A percentile compares a stretch with the other conserved stretches of the same genome.
Conservation (phyloP, 2,329 filamentous ascomycete species). For the Ceratocystis harringtonii region DNA sequence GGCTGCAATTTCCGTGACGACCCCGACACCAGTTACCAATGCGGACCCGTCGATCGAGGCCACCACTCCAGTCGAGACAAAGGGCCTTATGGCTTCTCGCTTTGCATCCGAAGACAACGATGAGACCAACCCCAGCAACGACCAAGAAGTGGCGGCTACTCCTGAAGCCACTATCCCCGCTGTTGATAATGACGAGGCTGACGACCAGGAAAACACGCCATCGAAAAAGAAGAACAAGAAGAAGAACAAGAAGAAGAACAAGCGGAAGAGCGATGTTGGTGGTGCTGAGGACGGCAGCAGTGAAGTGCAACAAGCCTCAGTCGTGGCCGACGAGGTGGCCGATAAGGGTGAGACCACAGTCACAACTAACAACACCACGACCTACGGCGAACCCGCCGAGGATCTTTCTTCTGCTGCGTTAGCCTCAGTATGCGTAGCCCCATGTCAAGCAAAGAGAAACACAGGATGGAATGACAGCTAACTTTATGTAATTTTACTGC, state of each 20-base stretch:
- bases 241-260: constrained; percentile 15
- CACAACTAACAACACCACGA: not conserved
- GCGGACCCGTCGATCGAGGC: constrained; percentile 1
- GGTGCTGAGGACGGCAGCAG: constrained; percentile 20
- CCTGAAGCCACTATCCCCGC: not conserved
- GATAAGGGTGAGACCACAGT: constrained; percentile 20
- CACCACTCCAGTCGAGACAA: constrained; percentile 26
- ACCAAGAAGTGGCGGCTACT: constrained; percentile 19
- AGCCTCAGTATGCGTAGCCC: constrained; percentile 44
- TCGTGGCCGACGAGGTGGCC: constrained; percentile 17
- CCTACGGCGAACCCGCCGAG: constrained; percentile 34
- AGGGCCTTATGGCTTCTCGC: constrained; percentile 40
- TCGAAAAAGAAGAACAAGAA: constrained; percentile 15
- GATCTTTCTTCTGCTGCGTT: constrained; percentile 51
- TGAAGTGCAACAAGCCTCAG: constrained; percentile 18
- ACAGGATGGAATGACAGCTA: not conserved
- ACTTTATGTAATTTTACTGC: not conserved
- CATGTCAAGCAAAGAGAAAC: not conserved
- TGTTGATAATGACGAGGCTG: not conserved
- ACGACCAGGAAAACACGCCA: constrained; percentile 1
- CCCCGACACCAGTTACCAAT: not conserved
- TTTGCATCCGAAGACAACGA: constrained; percentile 23
- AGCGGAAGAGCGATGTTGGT: constrained; percentile 16
- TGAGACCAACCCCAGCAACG: constrained; percentile 24
- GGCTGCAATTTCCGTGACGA: constrained; percentile 14